Evolutionary conservation across 768 basidiomycete genomes (phyloP), one percentile per base, ranked within the genome.

Genomic region (Rubroboletus satanas): DNA sequence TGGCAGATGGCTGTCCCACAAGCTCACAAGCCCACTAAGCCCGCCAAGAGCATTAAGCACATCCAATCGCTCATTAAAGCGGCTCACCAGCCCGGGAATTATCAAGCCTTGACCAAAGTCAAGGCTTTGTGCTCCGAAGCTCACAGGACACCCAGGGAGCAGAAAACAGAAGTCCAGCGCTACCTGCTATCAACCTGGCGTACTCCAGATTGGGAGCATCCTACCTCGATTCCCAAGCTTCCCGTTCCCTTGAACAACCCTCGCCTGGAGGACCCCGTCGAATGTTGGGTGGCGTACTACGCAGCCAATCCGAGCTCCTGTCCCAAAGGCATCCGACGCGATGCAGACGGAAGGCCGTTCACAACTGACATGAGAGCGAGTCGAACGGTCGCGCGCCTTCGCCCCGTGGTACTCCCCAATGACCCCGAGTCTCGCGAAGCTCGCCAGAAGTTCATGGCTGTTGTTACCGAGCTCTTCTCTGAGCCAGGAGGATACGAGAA

Each of bases 361-460:
- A 66, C 77, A 38, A 62, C 71, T 7, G 78, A 79, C 61, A 73
- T 79, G 62, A 73, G 69, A 49, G 78, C 78, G 2, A 78, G 76
- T 62, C 74, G 78, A 32, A 73, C 65, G n/a, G 74, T 79, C 17
- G 79, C 78, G 8, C 76, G 76, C n/a, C 75, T 79, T 28, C 73
- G 78, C 37, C 78, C 78, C 2, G 54, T 69, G 12, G 66, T 73
- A 29, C 64, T 70, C 51, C 59, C 65, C 0, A 67, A 60, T 32
- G 71, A 72, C 54, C 55, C 67, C 44, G 72, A 72, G 11, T 69
- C 68, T 45, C 66, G 65, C 18, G 66, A 74, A 2, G 55, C 70
- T 17, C 73, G 76, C 50, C 68, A 71, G 21, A 75, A 71, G 60
- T 77, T 77, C 62, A 74, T 75, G 74, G 53, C 67, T 0, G 59